Base-by-base conservation (phyloP, 2,329 filamentous ascomycete species). In the Ophiostoma australiae region DNA sequence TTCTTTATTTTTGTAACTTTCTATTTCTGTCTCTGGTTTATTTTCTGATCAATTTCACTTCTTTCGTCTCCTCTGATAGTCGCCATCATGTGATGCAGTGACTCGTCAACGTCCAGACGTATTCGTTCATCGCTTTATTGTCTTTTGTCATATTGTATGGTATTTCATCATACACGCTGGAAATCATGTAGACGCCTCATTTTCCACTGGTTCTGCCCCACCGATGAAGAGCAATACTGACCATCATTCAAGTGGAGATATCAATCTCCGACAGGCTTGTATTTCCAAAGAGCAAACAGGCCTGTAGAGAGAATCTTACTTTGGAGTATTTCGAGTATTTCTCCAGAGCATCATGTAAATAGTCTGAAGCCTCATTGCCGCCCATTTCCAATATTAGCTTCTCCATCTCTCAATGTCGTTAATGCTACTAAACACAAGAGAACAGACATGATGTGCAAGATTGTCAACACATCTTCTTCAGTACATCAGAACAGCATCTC, bases 251-350 rank as follows among this genome's bases (percentile, higher is more conserved):
- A 63, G 58, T 63, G 58, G 58, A 35, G 11, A 63, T 31, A 63
- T 58, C 58, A 63, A 63, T 63, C 58, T 63, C 58, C 58, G 58
- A 63, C 58, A 33, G 55, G 23, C 23, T 61, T 63, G 55, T 61
- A 61, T 35, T 61, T 31, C 4, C 48, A n/a, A 48, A 52, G 48
- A 52, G 48, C 48, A 41, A 41, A 41, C 11, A 41, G 39, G 39
- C 39, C 4, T 39, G 27, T 5, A 39, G 1, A 39, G 37, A 39
- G 27, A 31, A 31, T 31, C 27, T 31, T 31, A 31, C 27, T 31
- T 31, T 17, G 6, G 4, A 15, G 44, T 48, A 48, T 20, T 52
- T 41, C 15, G 39, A 41, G 39, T 41, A 52, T 52, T 20, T 52
- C 48, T 52, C 48, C n/a, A 52, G 39, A 41, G 39, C 13, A 41